phyloP scores from a whole-genome alignment of 768 basidiomycete genomes.

The Calocybe indica region DNA sequence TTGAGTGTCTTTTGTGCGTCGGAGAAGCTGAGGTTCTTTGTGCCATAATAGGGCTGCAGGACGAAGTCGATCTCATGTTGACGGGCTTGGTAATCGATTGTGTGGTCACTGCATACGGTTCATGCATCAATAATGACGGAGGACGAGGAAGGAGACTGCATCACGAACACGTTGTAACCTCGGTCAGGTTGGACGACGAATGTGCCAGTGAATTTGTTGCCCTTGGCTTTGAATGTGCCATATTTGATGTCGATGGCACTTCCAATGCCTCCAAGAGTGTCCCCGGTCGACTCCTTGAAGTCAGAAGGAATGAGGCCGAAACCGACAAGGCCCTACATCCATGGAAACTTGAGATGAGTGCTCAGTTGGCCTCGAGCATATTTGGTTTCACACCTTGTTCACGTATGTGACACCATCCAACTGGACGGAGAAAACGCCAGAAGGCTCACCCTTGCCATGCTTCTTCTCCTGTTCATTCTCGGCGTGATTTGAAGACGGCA shows the following conservation, averaged over 20 bases:
- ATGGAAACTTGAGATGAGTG: too few species aligned
- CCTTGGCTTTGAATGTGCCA: conserved; percentile 32
- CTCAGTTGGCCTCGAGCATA: too few species aligned
- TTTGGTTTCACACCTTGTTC: not conserved
- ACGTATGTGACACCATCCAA: conserved; percentile 1
- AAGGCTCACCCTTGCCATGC: too few species aligned
- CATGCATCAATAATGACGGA: not conserved
- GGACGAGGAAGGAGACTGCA: not conserved
- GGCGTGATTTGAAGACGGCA: too few species aligned
- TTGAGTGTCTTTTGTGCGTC: conserved; percentile 45
- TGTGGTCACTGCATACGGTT: conserved; percentile 10
- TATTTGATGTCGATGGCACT: conserved; percentile 54
- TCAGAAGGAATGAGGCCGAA: conserved; percentile 60
- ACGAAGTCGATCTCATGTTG: conserved; percentile 57
- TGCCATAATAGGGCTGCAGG: conserved; percentile 48
- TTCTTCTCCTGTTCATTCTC: too few species aligned
- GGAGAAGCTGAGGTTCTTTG: conserved; percentile 38
- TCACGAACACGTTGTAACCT: conserved; percentile 38
- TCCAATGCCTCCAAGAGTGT: conserved; percentile 59
- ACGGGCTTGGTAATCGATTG: conserved; percentile 59
- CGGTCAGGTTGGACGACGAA: conserved; percentile 46
- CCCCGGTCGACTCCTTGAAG: conserved; percentile 48
- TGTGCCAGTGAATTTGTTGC: conserved; percentile 38
- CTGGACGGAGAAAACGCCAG: not conserved
- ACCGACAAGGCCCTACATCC: conserved; percentile 44